Conservation (phyloP, 306 rosid species). For the Prosopis cineraria region DNA sequence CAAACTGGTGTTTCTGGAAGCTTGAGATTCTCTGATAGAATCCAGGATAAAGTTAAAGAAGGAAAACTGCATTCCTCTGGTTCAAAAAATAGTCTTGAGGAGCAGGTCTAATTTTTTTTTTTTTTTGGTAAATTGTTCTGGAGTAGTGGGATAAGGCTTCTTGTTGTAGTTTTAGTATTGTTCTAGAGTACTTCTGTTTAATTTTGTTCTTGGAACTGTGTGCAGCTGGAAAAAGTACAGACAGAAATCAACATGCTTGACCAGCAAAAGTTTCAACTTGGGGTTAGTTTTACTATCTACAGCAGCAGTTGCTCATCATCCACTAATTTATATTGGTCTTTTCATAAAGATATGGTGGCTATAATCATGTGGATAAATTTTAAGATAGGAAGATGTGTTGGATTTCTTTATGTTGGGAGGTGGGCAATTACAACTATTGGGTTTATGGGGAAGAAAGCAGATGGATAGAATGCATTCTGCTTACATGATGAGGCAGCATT, state of each 20-base stretch:
- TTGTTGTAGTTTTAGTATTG: neutral
- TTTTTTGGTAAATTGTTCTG: neutral
- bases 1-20: conserved; percentile 72
- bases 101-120: conserved; percentile 55
- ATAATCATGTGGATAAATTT: neutral
- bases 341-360: neutral
- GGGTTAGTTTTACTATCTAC: conserved; percentile 59
- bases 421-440: neutral
- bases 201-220: conserved; percentile 41
- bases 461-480: neutral
- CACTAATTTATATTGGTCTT: conserved; percentile 14
- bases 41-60: conserved; percentile 58
- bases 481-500: neutral
- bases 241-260: conserved; percentile 57
- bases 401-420: neutral
- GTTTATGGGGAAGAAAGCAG: neutral
- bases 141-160: neutral
- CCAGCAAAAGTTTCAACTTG: conserved; percentile 57
- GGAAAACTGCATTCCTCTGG: conserved; percentile 51
- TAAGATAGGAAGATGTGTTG: neutral
- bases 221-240: conserved; percentile 75
- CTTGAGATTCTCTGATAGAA: conserved; percentile 56
- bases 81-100: conserved; percentile 62
- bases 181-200: conserved; percentile 23
- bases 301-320: conserved; percentile 23